A percentile compares a stretch with the other conserved stretches of the same genome.
These are phyloP conservation scores for Phlyctochytrium bullatum DNA, from an alignment of 192 early-diverging fungal species.

Conservation along the genomic window DNA sequence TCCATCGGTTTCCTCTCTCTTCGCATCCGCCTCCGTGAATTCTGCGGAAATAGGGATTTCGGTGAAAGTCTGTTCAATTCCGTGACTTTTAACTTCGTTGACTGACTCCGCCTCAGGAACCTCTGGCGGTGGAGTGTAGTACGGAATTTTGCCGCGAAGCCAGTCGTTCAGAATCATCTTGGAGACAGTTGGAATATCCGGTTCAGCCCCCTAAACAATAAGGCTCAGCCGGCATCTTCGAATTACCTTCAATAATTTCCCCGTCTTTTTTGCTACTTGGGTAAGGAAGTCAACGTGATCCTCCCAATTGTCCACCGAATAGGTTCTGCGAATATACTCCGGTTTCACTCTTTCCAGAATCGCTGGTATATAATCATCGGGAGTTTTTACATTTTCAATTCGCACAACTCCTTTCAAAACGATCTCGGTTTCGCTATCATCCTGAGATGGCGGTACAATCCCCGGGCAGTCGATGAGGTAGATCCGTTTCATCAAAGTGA, in stretches of 20 bases:
- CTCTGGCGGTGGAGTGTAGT: constrained; percentile 81
- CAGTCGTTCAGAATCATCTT: constrained; percentile 99
- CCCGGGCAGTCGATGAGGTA: constrained; percentile 99
- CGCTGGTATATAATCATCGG: constrained; percentile 88
- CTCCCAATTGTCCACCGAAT: constrained; percentile 81
- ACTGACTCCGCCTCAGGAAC: constrained; percentile 32
- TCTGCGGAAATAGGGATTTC: constrained; percentile 87
- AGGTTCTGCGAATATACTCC: constrained; percentile 91
- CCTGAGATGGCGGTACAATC: constrained; percentile 83
- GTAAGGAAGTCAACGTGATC: constrained; percentile 89
- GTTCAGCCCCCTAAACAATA: constrained; percentile 80
- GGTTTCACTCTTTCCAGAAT: constrained; percentile 77
- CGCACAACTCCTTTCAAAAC: constrained; percentile 96
- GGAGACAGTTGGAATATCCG: constrained; percentile 86
- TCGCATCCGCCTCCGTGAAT: constrained; percentile 82
- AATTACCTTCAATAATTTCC: constrained; percentile 78
- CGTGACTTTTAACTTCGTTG: constrained; percentile 34
- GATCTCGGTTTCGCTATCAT: constrained; percentile 92
- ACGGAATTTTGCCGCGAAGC: constrained; percentile 96
- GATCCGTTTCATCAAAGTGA: constrained; percentile 96
- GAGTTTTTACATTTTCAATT: constrained; percentile 82
- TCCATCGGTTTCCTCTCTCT: no score
- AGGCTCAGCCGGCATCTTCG: constrained; percentile 1
- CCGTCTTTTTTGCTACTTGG: constrained; percentile 80
- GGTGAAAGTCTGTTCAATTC: constrained; percentile 84